Percentiles rank a stretch among this genome's conserved stretches.
Evolutionary conservation across 352 stramenopile genomes (phyloP).

Genomic region (Elongisporangium prolatum): DNA sequence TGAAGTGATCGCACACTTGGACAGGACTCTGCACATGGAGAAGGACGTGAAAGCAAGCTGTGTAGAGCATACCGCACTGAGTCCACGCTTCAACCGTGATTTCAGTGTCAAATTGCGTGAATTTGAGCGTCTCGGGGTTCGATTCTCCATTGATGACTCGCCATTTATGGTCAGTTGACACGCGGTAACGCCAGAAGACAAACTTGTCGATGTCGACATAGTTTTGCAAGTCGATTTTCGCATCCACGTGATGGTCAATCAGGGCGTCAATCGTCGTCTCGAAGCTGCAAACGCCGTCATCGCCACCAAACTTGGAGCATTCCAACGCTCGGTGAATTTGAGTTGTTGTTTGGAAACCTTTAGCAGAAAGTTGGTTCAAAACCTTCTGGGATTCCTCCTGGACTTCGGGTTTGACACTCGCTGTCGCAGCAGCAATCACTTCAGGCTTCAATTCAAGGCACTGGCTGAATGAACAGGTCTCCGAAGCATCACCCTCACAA

Average conservation of each 20-base stretch:
- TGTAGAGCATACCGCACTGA: constrained; percentile 39
- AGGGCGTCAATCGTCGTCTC: constrained; percentile 27
- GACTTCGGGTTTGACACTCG: no score
- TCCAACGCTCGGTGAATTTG: no score
- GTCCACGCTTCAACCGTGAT: constrained; percentile 58
- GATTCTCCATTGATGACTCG: constrained; percentile 32
- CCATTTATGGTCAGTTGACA: no score
- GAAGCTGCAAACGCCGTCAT: constrained; percentile 10
- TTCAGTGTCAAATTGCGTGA: constrained; percentile 34
- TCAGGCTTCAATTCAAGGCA: no score
- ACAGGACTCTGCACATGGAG: constrained; percentile 44
- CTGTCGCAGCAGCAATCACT: no score
- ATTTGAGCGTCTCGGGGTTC: constrained; percentile 20
- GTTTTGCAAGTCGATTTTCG: constrained; percentile 11
- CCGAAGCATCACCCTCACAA: no score
- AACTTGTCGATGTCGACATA: constrained; percentile 25
- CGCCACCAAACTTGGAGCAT: no score
- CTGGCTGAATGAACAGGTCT: no score
- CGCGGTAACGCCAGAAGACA: constrained; percentile 63
- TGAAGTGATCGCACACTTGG: constrained; percentile 47
- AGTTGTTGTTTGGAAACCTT: no score
- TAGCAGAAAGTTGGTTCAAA: no score
- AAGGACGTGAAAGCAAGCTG: constrained; percentile 42
- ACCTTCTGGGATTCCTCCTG: no score
- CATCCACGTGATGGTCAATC: constrained; percentile 19